Evolutionary conservation across 495 filamentous ascomycete genomes (phyloP), one percentile per base, ranked within the genome.

Genomic region (Tuber indicum): DNA sequence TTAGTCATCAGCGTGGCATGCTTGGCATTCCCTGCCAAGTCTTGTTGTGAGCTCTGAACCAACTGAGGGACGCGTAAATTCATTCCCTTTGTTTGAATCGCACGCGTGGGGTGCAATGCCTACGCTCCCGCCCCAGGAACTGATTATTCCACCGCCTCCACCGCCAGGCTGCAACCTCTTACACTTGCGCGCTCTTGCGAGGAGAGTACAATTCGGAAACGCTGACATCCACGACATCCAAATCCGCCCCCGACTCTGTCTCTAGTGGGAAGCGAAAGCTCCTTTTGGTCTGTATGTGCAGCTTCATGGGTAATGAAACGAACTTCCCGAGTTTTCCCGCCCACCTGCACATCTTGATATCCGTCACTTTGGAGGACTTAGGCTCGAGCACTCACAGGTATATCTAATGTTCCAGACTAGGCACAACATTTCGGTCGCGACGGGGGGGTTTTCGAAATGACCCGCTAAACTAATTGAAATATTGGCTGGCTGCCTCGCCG

Each of bases 351-450:
- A 88, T 89, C 82, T 86, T 93, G 39, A 86, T 97, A 46, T 90
- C 90, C n/a, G 85, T 87, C 3, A 87, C 89, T 0, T 83, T 97
- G 42, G 42, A 43, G 12, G 75, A 74, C 16, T 90, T 93, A 26
- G 91, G 89, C 16, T 93, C 97, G 86, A 86, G 90, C 16, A 89
- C 97, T 0, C 93, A 96, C 93, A 39, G 95, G 91, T 97, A 41
- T 98, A 97, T 84, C 95, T 95, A 0, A 91, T 90, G 47, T 98
- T 97, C 85, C 93, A 92, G 82, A 94, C 93, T 5, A 90, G 92
- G 70, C 90, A 92, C 75, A 86, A 89, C 41, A 90, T 97, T 49
- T 86, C 89, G 41, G 87, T 91, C 81, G 93, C 93, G 3, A 87
- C 90, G 90, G 94, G 92, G 80, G 94, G 92, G 80, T 97, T 98